phyloP scores from a whole-genome alignment of 2,329 filamentous ascomycete genomes.

The Exophiala oligosperma region DNA sequence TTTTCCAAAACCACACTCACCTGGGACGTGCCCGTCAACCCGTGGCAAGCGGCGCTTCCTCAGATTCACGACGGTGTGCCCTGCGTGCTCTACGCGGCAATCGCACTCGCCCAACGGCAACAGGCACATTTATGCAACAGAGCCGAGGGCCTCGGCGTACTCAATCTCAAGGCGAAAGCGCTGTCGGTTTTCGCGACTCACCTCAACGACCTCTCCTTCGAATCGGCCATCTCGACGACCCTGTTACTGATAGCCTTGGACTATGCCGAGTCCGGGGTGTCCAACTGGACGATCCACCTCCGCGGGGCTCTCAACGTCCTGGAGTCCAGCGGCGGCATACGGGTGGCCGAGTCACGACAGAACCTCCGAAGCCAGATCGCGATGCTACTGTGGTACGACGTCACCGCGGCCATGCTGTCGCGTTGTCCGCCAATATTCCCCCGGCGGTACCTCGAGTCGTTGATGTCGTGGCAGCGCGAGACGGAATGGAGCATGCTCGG shows the following conservation, averaged over 20 bases:
- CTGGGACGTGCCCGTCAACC: conserved; percentile 21
- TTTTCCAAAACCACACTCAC: conserved; percentile 26
- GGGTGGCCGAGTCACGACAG: conserved; percentile 15
- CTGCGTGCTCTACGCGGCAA: conserved; percentile 20
- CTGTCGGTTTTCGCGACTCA: conserved; percentile 20
- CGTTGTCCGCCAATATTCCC: conserved; percentile 22
- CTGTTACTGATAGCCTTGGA: conserved; percentile 23
- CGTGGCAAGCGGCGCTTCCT: conserved; percentile 21
- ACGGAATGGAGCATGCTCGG: conserved; percentile 26
- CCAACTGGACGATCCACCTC: conserved; percentile 24
- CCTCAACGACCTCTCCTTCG: conserved; percentile 19
- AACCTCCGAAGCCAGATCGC: conserved; percentile 23
- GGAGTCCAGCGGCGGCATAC: conserved; percentile 23
- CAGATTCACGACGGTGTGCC: conserved; percentile 21
- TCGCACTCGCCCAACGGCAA: conserved; percentile 22
- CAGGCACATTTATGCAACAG: conserved; percentile 19
- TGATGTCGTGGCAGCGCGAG: conserved; percentile 24
- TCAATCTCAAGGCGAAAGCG: conserved; percentile 20
- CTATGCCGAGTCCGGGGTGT: conserved; percentile 20
- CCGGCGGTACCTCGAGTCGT: conserved; percentile 14
- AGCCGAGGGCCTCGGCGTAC: conserved; percentile 15
- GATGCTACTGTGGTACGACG: conserved; percentile 26
- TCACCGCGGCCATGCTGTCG: conserved; percentile 20
- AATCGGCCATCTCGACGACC: conserved; percentile 19
- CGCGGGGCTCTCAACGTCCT: conserved; percentile 21